Percentiles rank a stretch among this genome's conserved stretches.
phyloP scores from a whole-genome alignment of 2,329 filamentous ascomycete species.

The Mollisiaceae sp. region DNA sequence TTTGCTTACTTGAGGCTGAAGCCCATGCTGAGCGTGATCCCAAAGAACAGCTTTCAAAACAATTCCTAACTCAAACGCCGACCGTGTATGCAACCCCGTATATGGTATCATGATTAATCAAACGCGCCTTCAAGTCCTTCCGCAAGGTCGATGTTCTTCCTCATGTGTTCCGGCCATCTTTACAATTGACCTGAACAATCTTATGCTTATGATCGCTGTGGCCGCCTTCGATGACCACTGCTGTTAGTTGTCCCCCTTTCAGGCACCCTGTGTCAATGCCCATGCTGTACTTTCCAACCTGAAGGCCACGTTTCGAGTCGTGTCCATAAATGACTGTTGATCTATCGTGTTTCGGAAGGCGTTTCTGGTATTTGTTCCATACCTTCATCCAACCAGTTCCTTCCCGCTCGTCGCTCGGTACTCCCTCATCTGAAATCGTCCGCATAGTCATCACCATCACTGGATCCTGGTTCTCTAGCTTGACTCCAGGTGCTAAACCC shows the following conservation, averaged over 20 bases:
- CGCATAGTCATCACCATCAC: conserved; percentile 93
- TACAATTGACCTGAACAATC: conserved; percentile 41
- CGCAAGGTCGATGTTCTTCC: background rate
- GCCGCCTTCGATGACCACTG: conserved; percentile 71
- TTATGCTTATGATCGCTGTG: conserved; percentile 43
- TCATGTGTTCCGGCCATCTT: conserved; percentile 29
- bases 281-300: conserved; percentile 72
- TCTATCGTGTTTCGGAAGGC: conserved; percentile 44
- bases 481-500: conserved; percentile 78
- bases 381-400: conserved; percentile 42
- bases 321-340: conserved; percentile 87
- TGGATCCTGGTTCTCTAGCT: conserved; percentile 73
- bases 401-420: conserved; percentile 37
- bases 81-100: conserved; percentile 2
- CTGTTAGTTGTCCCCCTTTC: conserved; percentile 75
- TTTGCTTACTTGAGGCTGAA: background rate
- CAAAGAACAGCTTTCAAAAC: background rate
- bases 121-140: background rate
- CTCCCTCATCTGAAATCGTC: conserved; percentile 48
- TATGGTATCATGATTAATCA: background rate
- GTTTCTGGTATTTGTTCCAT: conserved; percentile 59
- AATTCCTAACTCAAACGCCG: background rate
- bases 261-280: conserved; percentile 88
- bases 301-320: conserved; percentile 75
- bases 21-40: background rate